Evolutionary conservation across 768 basidiomycete genomes (phyloP), one percentile per base, ranked within the genome.

Genomic region (Paxillus involutus): DNA sequence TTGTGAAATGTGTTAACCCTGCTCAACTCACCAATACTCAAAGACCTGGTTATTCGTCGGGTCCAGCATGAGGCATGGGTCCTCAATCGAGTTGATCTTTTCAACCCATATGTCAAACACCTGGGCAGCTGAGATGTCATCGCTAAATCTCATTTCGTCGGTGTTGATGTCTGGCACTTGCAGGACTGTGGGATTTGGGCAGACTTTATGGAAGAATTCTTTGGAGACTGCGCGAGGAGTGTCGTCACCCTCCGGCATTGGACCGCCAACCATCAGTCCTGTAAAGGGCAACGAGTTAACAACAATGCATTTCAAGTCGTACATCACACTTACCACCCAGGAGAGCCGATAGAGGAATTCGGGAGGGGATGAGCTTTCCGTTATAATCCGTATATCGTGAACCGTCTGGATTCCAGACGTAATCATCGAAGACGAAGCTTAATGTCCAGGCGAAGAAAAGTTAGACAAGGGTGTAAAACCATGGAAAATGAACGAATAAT

Each of bases 361-460:
- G 71, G 0, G 76, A 74, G 32, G 77, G 75, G 13, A 75, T 73
- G 14, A 59, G 49, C 19, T 71, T 70, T 11, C 68, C 72, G 48
- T 73, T 66, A 51, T 65, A 76, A 13, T 68, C 64, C 6, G 76
- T 65, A 58, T 74, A 79, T 8, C 61, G 61, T 17, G 70, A 66
- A 2, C 70, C 61, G 37, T 72, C 60, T 12, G 60, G 49, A 10
- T 72, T 71, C 77, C 76, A 78, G 19, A 71, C 63, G 50, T 76
- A 78, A 51, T 79, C 72, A 39, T 75, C 66, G 51, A 78, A 78
- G 14, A 78, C 77, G 33, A 71, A 73, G 6, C 78, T 76, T 57
- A 11, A 42, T 26, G 13, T 12, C 33, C 30, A 44, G 10, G 16
- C 9, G 32, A 45, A 7, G 24, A 52, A 26, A 26, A 30, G 51